Evolutionary conservation across 2,329 filamentous ascomycete species (phyloP).

Genomic region (Paracorniculantispora psalliotae): DNA sequence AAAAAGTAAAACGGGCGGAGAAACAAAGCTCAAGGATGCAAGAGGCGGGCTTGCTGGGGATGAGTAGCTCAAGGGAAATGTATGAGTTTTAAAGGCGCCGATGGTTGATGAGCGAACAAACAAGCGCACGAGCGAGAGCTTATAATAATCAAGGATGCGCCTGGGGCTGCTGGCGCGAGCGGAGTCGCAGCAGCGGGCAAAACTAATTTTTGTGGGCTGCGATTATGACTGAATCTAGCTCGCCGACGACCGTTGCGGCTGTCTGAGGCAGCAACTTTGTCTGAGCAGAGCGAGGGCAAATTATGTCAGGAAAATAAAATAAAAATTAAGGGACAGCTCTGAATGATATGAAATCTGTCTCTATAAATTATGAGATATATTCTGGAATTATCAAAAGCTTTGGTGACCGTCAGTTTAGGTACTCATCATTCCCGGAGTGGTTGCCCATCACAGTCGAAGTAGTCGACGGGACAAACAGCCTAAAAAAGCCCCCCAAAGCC

Average conservation of each 20-base stretch:
- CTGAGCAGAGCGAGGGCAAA: no score
- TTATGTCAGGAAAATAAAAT: no score
- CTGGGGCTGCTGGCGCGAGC: neutral
- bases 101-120: neutral
- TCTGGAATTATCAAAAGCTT: no score
- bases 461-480: no score
- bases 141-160: constrained; percentile 8
- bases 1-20: neutral
- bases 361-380: no score
- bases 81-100: neutral
- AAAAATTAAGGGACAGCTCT: no score
- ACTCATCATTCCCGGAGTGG: no score
- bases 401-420: no score
- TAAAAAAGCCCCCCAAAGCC: no score
- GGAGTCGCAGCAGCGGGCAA: neutral
- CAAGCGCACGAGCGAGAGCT: neutral
- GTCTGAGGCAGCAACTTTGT: constrained; percentile 27
- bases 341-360: no score
- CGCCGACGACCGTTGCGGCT: constrained; percentile 8
- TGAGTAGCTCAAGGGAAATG: neutral
- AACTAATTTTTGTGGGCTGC: constrained; percentile 1
- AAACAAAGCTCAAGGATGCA: neutral
- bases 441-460: no score
- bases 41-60: neutral
- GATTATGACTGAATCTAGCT: constrained; percentile 9